phyloP scores from a whole-genome alignment of 768 basidiomycete species.

The Candolleomyces aberdarensis region DNA sequence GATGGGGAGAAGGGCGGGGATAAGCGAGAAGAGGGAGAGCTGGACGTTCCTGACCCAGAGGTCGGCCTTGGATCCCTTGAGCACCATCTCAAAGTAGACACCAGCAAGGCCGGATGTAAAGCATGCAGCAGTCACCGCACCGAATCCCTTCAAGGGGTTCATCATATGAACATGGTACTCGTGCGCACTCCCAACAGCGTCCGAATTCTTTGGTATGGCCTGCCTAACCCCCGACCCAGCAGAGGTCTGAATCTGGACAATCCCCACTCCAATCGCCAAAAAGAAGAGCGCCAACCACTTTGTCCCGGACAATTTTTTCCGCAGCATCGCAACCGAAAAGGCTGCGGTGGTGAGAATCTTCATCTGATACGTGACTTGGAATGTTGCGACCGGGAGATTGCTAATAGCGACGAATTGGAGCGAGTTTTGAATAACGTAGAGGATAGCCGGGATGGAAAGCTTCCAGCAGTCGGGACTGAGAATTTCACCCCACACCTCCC shows the following conservation, averaged over 20 bases:
- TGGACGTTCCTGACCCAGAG: slow-evolving; percentile 98
- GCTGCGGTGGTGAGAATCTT: slow-evolving; percentile 96
- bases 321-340: slow-evolving; percentile 82
- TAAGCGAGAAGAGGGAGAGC: slow-evolving; percentile 88
- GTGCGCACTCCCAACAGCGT: slow-evolving; percentile 62
- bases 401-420: slow-evolving; percentile 95
- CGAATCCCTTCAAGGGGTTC: slow-evolving; percentile 81
- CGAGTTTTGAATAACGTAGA: slow-evolving; percentile 95
- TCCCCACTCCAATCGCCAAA: slow-evolving; percentile 88
- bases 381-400: slow-evolving; percentile 95
- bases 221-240: slow-evolving; percentile 10
- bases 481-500: slow-evolving; percentile 64
- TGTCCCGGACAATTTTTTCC: slow-evolving; percentile 62
- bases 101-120: slow-evolving; percentile 95
- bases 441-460: slow-evolving; percentile 91
- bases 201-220: slow-evolving; percentile 22
- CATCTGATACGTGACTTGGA: slow-evolving; percentile 98
- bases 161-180: slow-evolving; percentile 73
- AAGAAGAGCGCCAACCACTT: slow-evolving; percentile 91
- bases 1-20: slow-evolving; percentile 85
- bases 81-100: slow-evolving; percentile 97
- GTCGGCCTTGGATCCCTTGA: slow-evolving; percentile 86
- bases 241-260: slow-evolving; percentile 85
- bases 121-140: slow-evolving; percentile 88
- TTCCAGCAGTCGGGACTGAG: slow-evolving; percentile 96